Conservation (phyloP, 2,329 filamentous ascomycete species). For the Seiridium cupressi region DNA sequence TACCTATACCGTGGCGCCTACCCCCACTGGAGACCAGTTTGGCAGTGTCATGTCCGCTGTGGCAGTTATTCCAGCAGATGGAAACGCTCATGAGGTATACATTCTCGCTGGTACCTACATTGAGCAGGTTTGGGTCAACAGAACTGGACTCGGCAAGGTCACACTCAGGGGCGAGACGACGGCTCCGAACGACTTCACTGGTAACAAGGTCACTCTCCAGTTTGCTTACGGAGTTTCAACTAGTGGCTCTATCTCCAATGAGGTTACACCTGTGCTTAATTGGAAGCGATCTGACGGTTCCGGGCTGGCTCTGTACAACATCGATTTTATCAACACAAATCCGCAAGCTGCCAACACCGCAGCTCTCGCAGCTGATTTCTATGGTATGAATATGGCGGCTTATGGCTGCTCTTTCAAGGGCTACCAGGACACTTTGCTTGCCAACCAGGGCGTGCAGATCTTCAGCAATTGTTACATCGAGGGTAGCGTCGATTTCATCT, state of each 20-base stretch:
- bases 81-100: conserved; percentile 35
- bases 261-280: conserved; percentile 42
- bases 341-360: conserved; percentile 19
- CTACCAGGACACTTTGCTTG: conserved; percentile 28
- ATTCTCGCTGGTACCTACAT: conserved; percentile 38
- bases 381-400: conserved; percentile 30
- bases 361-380: conserved; percentile 29
- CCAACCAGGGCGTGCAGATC: conserved; percentile 28
- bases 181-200: conserved; percentile 31
- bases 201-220: conserved; percentile 34
- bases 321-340: conserved; percentile 38
- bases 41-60: conserved; percentile 40
- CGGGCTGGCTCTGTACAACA: conserved; percentile 50
- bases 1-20: conserved; percentile 29
- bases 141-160: conserved; percentile 35
- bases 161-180: conserved; percentile 31
- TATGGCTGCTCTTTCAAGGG: conserved; percentile 27
- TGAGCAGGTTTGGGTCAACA: conserved; percentile 35
- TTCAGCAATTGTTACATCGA: conserved; percentile 31
- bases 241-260: conserved; percentile 33
- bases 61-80: conserved; percentile 38
- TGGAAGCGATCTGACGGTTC: conserved; percentile 39
- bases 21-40: conserved; percentile 35
- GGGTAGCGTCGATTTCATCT: conserved; percentile 28
- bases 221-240: conserved; percentile 37